These are phyloP conservation scores for Basipetospora sp. DNA, from an alignment of 2,329 filamentous ascomycete species.

Conservation along the genomic window DNA sequence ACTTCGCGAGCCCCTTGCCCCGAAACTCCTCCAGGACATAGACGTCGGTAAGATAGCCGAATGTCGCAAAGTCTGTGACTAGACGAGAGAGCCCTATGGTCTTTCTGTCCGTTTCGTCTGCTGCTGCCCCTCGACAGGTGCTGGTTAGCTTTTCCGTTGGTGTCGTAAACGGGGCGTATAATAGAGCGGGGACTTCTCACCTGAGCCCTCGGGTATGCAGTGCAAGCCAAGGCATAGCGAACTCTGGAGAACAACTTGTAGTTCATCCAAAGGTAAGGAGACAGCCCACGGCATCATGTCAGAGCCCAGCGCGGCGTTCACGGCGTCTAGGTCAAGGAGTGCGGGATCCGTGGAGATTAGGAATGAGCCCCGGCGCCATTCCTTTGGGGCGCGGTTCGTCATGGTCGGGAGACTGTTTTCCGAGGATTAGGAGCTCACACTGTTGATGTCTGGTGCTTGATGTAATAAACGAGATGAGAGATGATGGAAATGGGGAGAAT, in stretches of 20 bases:
- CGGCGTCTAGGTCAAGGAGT: constrained; percentile 36
- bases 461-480: no score
- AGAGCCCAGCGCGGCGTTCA: constrained; percentile 40
- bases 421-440: no score
- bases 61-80: constrained; percentile 55
- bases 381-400: not conserved
- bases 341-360: constrained; percentile 45
- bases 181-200: no score
- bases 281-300: constrained; percentile 49
- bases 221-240: constrained; percentile 49
- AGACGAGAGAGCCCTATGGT: constrained; percentile 32
- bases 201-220: constrained; percentile 18
- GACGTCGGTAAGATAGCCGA: constrained; percentile 54
- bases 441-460: no score
- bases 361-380: constrained; percentile 40
- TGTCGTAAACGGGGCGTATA: no score
- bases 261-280: constrained; percentile 29
- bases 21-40: constrained; percentile 48
- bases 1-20: constrained; percentile 46
- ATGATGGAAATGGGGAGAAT: no score
- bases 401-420: not conserved
- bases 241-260: constrained; percentile 39
- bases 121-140: no score
- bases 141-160: no score
- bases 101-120: not conserved